Evolutionary conservation across 305 asterid genomes (phyloP), one percentile per base, ranked within the genome.

Genomic region (Withania somnifera): DNA sequence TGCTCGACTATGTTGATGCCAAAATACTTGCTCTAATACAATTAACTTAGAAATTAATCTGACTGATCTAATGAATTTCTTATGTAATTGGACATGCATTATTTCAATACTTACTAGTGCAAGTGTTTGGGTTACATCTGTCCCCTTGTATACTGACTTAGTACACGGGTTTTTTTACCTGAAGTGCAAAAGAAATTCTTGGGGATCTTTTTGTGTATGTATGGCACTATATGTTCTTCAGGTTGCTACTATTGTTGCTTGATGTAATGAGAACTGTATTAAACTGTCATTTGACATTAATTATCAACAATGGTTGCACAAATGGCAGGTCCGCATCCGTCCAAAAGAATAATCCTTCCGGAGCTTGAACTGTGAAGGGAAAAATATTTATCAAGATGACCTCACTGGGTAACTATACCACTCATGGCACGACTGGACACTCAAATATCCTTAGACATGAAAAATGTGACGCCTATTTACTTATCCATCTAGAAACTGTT

Each of bases 391-490:
- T 50, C 80, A 28, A 87, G 83, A 92, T 93, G 97, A 87, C 82
- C 77, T 80, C 89, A 54, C 73, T 78, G 51, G 57, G 26, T 24
- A 85, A 84, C 83, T 32, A 38, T 80, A 89, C 89, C 53, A 40
- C 81, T 78, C 85, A 60, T 53, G 50, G 80, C 78, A 77, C 77
- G 26, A 79, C 20, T 73, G 85, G 87, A 83, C 88, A 68, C 78
- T 64, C 86, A 52, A 83, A 57, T 75, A 83, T 76, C 20, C 60
- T 85, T 77, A 88, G 87, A 83, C 83, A 60, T 40, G 91, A 86
- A 80, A 88, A 63, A 54, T 91, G 94, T 85, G 87, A 83, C 28
- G 79, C 90, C 26, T 87, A 92, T 91, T 87, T 92, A 36, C 87
- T 92, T 63, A 75, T 85, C 84, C 85, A 11, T 66, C 77, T 28